Evolutionary conservation across 306 rosid species (phyloP).

Genomic region (Vigna reflexopilosa): DNA sequence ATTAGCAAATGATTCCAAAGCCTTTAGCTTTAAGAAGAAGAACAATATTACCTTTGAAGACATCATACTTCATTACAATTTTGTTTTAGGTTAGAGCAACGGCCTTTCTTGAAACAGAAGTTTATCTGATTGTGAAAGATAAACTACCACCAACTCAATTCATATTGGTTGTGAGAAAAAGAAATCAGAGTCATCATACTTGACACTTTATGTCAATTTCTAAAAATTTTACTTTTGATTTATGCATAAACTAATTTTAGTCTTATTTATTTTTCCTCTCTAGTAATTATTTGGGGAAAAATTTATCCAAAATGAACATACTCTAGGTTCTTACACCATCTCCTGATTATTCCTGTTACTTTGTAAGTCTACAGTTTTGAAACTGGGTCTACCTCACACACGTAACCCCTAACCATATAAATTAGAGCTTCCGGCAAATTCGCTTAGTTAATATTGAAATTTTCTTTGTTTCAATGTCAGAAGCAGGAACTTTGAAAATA

Average conservation of each 20-base stretch:
- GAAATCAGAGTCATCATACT: background rate
- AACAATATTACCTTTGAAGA: conserved; percentile 5
- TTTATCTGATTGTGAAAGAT: conserved; percentile 9
- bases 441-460: background rate
- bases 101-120: background rate
- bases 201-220: conserved; percentile 1
- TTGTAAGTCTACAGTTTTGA: conserved; percentile 9
- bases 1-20: conserved; percentile 18
- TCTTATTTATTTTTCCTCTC: background rate
- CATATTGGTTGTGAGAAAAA: background rate
- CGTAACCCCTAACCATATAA: background rate
- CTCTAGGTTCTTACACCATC: conserved; percentile 26
- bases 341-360: conserved; percentile 1
- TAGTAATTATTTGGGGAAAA: background rate
- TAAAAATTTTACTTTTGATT: background rate
- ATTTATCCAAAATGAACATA: background rate
- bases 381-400: conserved; percentile 7
- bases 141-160: background rate
- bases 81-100: conserved; percentile 7
- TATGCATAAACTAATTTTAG: background rate
- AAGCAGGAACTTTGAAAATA: conserved; percentile 4
- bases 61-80: background rate
- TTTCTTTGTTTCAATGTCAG: conserved; percentile 31
- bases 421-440: conserved; percentile 14
- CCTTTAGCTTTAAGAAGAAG: background rate